Base-by-base conservation (phyloP, 192 early-diverging fungal species). In the Phlyctochytrium bullatum region DNA sequence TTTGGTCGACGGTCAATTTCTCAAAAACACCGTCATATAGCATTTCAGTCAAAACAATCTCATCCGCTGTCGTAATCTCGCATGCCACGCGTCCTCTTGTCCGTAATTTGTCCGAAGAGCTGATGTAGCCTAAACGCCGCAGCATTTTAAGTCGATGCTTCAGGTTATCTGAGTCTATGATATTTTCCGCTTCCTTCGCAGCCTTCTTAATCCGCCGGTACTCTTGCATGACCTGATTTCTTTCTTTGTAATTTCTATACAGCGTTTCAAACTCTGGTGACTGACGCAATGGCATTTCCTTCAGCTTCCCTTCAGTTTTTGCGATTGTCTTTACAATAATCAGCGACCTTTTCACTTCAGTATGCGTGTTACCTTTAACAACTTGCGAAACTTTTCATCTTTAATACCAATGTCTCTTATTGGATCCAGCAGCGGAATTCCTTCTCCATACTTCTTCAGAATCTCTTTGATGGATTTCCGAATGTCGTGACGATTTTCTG, bases 81-180 rank as follows among this genome's bases (percentile, higher is more conserved):
- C 97, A 98, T 2, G 97, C 97, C 2, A 98, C 97, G 23, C 95
- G 89, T 36, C 97, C 97, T 78, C 97, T 98, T 80, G 96, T 89
- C 62, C 95, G 91, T 66, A 98, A 90, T 3, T 96, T 90, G 75
- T 95, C 97, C 23, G 84, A 77, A 0, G 76, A 76, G 4, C 88
- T 89, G 0, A 89, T 93, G 74, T 91, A 97, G 1, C 92, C 93
- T 30, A 98, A 73, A 20, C 95, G 86, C 47, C 94, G 87, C 69
- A 98, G 80, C 3, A 98, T 92, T 36, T 94, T 84, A 68, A 91
- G 90, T 50, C 97, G 85, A 61, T 87, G 86, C 67, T 93, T 93
- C 36, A 97, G 84, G 66, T 98, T 95, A 59, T 97, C 95, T 56
- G 96, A 68, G 67, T 97, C 94, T 10, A 94, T 80, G 34, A 97